A percentile compares a stretch with the other conserved stretches of the same genome.
phyloP scores from a whole-genome alignment of 768 basidiomycete species.

The Auriscalpium orientale region DNA sequence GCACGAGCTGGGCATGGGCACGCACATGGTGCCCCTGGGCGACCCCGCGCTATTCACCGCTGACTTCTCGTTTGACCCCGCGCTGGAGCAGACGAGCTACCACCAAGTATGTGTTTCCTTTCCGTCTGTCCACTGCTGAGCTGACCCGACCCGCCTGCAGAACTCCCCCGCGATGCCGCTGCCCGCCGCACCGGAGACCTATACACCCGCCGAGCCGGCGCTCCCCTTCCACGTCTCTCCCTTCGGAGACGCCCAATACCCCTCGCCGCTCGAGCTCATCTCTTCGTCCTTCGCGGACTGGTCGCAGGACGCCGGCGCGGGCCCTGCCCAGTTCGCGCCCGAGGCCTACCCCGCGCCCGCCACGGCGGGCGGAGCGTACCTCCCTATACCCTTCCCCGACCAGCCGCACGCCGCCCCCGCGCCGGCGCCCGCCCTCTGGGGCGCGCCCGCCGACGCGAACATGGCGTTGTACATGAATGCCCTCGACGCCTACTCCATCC shows the following conservation, averaged over 20 bases:
- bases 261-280: conserved; percentile 4
- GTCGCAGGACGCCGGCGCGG: conserved; percentile 1
- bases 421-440: conserved; percentile 7
- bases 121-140: too few species aligned
- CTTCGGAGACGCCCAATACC: conserved; percentile 8
- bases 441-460: not conserved
- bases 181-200: conserved; percentile 1
- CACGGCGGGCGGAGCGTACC: conserved; percentile 1
- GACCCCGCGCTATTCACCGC: not conserved
- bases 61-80: not conserved
- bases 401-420: not conserved
- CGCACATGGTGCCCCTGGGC: conserved; percentile 4
- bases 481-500: not conserved
- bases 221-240: conserved; percentile 4
- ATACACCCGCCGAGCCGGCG: conserved; percentile 1
- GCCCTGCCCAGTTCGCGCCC: not conserved
- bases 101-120: not conserved
- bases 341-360: conserved; percentile 2
- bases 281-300: conserved; percentile 3
- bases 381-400: conserved; percentile 7
- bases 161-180: conserved; percentile 1
- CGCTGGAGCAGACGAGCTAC: not conserved
- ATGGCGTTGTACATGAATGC: not conserved
- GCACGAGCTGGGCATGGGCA: not conserved
- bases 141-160: not conserved